Conservation (phyloP, 495 filamentous ascomycete genomes). For the Rostrohypoxylon terebratum region DNA sequence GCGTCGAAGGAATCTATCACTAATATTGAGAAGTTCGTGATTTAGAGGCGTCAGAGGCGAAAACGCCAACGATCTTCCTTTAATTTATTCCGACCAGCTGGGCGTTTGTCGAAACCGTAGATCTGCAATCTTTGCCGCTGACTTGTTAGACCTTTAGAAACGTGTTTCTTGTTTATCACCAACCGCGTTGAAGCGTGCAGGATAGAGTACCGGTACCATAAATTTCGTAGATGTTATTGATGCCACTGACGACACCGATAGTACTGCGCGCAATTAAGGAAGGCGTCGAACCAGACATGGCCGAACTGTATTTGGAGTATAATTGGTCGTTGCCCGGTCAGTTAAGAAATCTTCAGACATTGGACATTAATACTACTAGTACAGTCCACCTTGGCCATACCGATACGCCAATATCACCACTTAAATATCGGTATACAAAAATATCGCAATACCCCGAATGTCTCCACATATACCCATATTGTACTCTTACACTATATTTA, state of each 20-base stretch:
- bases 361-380: no score
- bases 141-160: slow-evolving; percentile 11
- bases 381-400: no score
- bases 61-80: slow-evolving; percentile 23
- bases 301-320: slow-evolving; percentile 28
- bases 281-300: slow-evolving; percentile 42
- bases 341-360: slow-evolving; percentile 39
- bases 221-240: no score
- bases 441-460: no score
- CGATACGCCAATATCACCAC: no score
- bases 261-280: slow-evolving; percentile 35
- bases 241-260: not conserved
- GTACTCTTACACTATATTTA: no score
- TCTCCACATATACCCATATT: no score
- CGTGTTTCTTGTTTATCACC: slow-evolving; percentile 15
- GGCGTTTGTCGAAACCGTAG: slow-evolving; percentile 24
- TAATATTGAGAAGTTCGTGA: slow-evolving; percentile 16
- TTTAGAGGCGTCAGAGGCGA: slow-evolving; percentile 6
- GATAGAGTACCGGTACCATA: not conserved
- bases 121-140: slow-evolving; percentile 15
- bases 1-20: slow-evolving; percentile 24
- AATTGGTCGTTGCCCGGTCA: slow-evolving; percentile 42
- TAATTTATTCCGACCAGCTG: slow-evolving; percentile 18
- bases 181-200: slow-evolving; percentile 1
- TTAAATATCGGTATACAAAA: no score